Base-by-base conservation (phyloP, 495 filamentous ascomycete species). In the Sordaria brevicollis region DNA sequence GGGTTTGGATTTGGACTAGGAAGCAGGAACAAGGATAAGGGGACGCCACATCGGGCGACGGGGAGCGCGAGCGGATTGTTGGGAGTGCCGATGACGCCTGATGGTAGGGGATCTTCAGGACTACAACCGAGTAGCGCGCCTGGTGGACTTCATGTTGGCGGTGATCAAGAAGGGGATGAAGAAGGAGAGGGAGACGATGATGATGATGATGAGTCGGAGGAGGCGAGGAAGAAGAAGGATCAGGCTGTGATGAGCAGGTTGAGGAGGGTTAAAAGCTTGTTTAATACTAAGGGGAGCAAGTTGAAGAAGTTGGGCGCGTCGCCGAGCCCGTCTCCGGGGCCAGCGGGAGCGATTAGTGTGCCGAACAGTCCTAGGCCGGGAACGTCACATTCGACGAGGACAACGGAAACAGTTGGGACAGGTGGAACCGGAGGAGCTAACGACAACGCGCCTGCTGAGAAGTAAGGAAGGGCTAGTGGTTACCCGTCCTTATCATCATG, bases 181-280 rank as follows among this genome's bases (percentile, higher is more conserved):
- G 39, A 21, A 65, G 68, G 57, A 1, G 67, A 43, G 0, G 71
- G 67, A 5, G 70, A 70, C 5, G 74, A 68, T 1, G 69, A 54
- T 31, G 78, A 75, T 5, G 77, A 69, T 13, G 83, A 82, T 65
- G 82, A 81, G 35, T 80, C 80, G 21, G 79, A 80, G 65, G 79
- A 73, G 71, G 74, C 74, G 34, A 76, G 82, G 66, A 84, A 83
- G 69, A 82, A 77, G 57, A 87, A 87, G 77, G 86, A 87, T 49
- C 84, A 84, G 73, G 83, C 83, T 71, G 76, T 86, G 67, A 87
- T 85, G 84, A 81, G 82, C 35, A 74, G 84, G 57, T 72, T 88
- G 71, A 79, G 84, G 72, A 79, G 82, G 70, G 84, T 88, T 17
- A 88, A 88, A 78, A 86, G 82, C 66, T 72, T 87, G 66, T 88